These are phyloP conservation scores for Orbilia ellipsospora DNA, from an alignment of 2,329 filamentous ascomycete genomes.

Conservation along the genomic window DNA sequence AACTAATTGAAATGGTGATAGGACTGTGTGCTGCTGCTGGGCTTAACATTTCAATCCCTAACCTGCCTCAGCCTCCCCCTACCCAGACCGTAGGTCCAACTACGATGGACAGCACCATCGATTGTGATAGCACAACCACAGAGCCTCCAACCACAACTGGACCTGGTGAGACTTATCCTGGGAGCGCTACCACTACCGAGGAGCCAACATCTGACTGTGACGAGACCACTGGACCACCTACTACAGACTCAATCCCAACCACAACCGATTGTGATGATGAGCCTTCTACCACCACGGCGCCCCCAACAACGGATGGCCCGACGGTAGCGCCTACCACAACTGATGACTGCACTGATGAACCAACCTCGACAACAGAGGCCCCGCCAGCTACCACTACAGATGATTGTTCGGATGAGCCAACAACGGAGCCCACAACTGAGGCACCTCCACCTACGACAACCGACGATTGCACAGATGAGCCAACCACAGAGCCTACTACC, in stretches of 20 bases:
- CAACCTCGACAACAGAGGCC: slow-evolving; percentile 21
- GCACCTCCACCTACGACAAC: slow-evolving; percentile 34
- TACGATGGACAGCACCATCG: slow-evolving; percentile 45
- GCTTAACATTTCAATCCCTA: slow-evolving; percentile 35
- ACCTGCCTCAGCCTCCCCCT: slow-evolving; percentile 28
- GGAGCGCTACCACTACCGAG: slow-evolving; percentile 38
- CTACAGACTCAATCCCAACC: slow-evolving; percentile 30
- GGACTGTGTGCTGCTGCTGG: slow-evolving; percentile 44
- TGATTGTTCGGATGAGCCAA: slow-evolving; percentile 14
- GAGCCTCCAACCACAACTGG: slow-evolving; percentile 29
- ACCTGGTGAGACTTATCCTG: slow-evolving; percentile 55
- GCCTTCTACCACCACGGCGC: slow-evolving; percentile 26
- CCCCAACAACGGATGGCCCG: slow-evolving; percentile 29
- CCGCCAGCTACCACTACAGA: slow-evolving; percentile 35
- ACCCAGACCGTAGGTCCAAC: slow-evolving; percentile 40
- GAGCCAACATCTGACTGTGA: slow-evolving; percentile 55
- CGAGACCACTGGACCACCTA: slow-evolving; percentile 48
- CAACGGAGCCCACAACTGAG: slow-evolving; percentile 23
- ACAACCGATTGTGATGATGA: slow-evolving; percentile 43
- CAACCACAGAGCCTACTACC: background rate
- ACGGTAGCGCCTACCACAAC: slow-evolving; percentile 30
- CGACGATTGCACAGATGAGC: slow-evolving; percentile 44
- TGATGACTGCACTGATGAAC: slow-evolving; percentile 43
- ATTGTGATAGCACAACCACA: slow-evolving; percentile 52
- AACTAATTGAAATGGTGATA: slow-evolving; percentile 18